These are phyloP conservation scores for Talaromyces sp. DNA, from an alignment of 2,329 filamentous ascomycete species.

Conservation along the genomic window DNA sequence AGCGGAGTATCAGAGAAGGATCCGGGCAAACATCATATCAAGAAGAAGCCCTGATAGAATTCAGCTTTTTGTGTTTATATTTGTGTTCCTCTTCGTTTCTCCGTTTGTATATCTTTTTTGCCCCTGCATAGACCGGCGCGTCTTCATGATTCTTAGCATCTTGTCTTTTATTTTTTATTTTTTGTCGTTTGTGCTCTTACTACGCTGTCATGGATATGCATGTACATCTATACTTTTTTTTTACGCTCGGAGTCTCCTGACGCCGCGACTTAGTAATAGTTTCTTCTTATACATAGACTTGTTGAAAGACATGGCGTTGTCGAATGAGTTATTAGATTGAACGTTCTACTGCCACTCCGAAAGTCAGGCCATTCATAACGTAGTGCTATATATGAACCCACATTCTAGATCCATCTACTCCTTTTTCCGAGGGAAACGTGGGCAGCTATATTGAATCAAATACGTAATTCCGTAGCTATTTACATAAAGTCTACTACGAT, in stretches of 20 bases:
- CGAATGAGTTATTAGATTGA: not conserved
- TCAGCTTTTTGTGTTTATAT: conserved; percentile 1
- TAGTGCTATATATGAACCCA: no score
- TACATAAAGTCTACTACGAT: not conserved
- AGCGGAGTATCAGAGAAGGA: conserved; percentile 11
- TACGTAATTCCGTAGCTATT: not conserved
- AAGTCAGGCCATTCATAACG: not conserved
- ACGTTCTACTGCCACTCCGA: not conserved
- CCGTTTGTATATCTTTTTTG: conserved; percentile 10
- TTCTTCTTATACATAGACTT: conserved; percentile 7
- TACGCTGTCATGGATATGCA: conserved; percentile 7
- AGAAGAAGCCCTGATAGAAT: conserved; percentile 20
- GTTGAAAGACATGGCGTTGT: conserved; percentile 1
- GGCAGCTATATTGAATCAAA: not conserved
- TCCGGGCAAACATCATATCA: conserved; percentile 19
- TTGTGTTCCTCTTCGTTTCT: not conserved
- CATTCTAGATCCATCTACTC: not conserved
- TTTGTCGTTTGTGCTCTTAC: not conserved
- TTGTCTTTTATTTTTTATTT: not conserved
- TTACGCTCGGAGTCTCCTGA: not conserved
- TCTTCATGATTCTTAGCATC: conserved; percentile 7
- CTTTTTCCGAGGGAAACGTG: not conserved
- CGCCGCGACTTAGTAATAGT: not conserved
- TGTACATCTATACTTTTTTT: conserved; percentile 1
- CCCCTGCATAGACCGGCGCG: conserved; percentile 19